Evolutionary conservation across 2,329 filamentous ascomycete species (phyloP).

Genomic region (Penicillium hordei): DNA sequence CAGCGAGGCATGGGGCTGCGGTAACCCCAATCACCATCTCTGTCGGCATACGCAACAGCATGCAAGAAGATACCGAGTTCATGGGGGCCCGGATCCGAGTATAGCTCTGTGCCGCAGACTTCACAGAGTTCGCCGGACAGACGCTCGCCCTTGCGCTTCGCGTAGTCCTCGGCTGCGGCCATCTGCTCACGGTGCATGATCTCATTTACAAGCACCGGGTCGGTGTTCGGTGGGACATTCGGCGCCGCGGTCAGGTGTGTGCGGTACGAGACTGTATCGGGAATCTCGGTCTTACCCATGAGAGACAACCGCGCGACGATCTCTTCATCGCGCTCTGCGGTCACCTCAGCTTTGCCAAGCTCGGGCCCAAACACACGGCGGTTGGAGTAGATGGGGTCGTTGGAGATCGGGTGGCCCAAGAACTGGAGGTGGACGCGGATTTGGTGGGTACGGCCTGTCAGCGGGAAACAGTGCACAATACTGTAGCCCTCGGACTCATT

Average conservation of each 20-base stretch:
- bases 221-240: slow-evolving; percentile 37
- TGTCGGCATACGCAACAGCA: slow-evolving; percentile 84
- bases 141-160: slow-evolving; percentile 87
- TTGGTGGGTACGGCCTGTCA: slow-evolving; percentile 94
- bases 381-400: slow-evolving; percentile 97
- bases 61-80: slow-evolving; percentile 94
- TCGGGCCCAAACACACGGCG: slow-evolving; percentile 82
- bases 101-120: slow-evolving; percentile 81
- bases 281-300: slow-evolving; percentile 93
- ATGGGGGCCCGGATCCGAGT: slow-evolving; percentile 86
- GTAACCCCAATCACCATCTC: slow-evolving; percentile 81
- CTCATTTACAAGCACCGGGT: slow-evolving; percentile 39
- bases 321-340: slow-evolving; percentile 76
- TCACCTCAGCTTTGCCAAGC: slow-evolving; percentile 68
- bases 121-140: slow-evolving; percentile 83
- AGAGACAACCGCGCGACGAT: slow-evolving; percentile 79
- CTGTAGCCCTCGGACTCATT: slow-evolving; percentile 73
- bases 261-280: slow-evolving; percentile 87
- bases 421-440: slow-evolving; percentile 93
- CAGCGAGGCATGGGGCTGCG: slow-evolving; percentile 79
- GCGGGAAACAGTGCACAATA: slow-evolving; percentile 87
- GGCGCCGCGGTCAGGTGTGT: slow-evolving; percentile 44
- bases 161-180: slow-evolving; percentile 86
- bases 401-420: slow-evolving; percentile 90
- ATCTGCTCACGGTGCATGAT: slow-evolving; percentile 56